Conservation (phyloP, 768 basidiomycete genomes). For the Russula dissimulans region DNA sequence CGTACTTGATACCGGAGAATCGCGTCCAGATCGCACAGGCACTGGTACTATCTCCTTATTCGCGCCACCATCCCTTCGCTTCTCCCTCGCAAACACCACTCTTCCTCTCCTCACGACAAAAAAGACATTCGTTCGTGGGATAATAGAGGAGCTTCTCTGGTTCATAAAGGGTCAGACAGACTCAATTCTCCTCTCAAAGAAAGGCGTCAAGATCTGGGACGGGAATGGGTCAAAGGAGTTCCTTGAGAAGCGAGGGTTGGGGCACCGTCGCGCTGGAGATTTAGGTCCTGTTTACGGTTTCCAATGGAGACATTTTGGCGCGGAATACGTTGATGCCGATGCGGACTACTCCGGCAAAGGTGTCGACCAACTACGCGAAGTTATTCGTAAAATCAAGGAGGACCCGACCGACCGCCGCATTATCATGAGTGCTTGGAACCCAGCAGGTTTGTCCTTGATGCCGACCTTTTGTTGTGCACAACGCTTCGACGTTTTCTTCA, state of each 20-base stretch:
- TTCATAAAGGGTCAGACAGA: conserved; percentile 84
- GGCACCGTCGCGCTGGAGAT: conserved; percentile 80
- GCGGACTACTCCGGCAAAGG: conserved; percentile 72
- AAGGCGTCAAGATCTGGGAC: conserved; percentile 96
- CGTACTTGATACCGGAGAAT: conserved; percentile 68
- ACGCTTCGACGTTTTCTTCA: background rate
- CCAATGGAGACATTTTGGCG: conserved; percentile 94
- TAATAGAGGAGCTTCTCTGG: conserved; percentile 92
- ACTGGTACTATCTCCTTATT: conserved; percentile 91
- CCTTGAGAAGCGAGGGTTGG: conserved; percentile 75
- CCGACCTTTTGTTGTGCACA: background rate
- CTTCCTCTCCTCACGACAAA: conserved; percentile 94
- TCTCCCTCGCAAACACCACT: conserved; percentile 66
- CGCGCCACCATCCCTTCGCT: conserved; percentile 83
- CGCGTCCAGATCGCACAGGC: conserved; percentile 85
- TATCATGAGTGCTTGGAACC: conserved; percentile 96
- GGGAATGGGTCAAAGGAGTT: conserved; percentile 89
- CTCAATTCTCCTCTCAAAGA: conserved; percentile 59
- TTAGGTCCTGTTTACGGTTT: conserved; percentile 96
- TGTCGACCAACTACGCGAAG: conserved; percentile 86
- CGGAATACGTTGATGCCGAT: conserved; percentile 67
- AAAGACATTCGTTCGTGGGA: conserved; percentile 84
- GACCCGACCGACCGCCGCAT: conserved; percentile 92
- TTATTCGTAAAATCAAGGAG: conserved; percentile 85
- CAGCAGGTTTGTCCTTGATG: conserved; percentile 58